Conservation (phyloP, 2,329 filamentous ascomycete species). For the Botryotinia convoluta region DNA sequence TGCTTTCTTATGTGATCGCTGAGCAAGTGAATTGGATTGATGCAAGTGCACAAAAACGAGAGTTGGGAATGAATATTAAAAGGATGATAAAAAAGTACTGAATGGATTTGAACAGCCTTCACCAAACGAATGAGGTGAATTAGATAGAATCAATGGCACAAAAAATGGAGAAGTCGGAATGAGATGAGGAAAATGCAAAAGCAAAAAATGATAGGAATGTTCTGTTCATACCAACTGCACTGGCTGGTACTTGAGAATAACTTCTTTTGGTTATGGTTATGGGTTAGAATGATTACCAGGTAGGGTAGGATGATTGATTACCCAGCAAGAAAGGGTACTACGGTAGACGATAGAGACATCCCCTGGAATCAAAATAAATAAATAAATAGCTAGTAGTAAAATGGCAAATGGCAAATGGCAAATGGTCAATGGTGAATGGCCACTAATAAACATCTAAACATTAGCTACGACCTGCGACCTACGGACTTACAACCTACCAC, state of each 20-base stretch:
- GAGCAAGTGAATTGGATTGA: slow-evolving; percentile 14
- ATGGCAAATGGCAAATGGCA: too few relatives aligned
- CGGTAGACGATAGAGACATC: slow-evolving; percentile 1
- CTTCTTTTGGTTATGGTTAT: neutral
- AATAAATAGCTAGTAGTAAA: neutral
- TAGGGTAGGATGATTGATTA: neutral
- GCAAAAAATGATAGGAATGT: slow-evolving; percentile 14
- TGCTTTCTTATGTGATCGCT: neutral
- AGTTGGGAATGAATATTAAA: neutral
- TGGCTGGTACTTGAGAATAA: neutral
- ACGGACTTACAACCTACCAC: too few relatives aligned
- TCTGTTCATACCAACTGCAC: slow-evolving; percentile 18
- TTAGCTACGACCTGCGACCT: neutral
- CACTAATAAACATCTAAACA: neutral
- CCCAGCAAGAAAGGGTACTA: neutral
- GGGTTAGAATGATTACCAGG: neutral
- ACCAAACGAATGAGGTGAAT: slow-evolving; percentile 56
- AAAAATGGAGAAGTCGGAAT: slow-evolving; percentile 9
- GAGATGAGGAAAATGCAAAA: slow-evolving; percentile 3
- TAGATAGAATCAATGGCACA: slow-evolving; percentile 8
- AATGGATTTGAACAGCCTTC: slow-evolving; percentile 4
- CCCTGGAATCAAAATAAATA: neutral
- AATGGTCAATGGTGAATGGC: neutral
- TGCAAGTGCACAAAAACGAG: slow-evolving; percentile 13
- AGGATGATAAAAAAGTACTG: slow-evolving; percentile 3